Evolutionary conservation across 176 grass and related monocot species (phyloP), one percentile per base, ranked within the genome.

Genomic region (Aegilops sharonensis): DNA sequence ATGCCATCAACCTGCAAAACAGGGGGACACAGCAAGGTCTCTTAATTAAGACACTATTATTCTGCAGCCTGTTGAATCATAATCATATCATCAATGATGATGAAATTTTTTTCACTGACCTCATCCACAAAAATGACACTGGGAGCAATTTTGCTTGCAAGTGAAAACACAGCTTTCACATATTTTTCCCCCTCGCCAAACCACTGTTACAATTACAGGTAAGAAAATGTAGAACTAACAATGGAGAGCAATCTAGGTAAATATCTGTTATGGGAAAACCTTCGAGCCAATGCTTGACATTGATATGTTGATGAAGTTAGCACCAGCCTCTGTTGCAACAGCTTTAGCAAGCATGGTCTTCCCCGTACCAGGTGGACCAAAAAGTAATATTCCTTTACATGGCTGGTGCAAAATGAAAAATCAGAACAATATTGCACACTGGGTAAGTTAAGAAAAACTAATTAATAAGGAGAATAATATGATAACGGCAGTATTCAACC

Each of bases 291-390:
- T 98, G 90, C 96, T 98, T 72, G 96, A 98, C 93, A 98, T 98
- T 45, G 96, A 98, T 92, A 95, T 92, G 81, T 98, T 98, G 69
- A 98, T 98, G 85, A 98, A 98, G 72, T 98, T 98, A 69, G 96
- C 93, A 80, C 96, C 96, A 69, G 96, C 96, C 84, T 98, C 96
- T 56, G 96, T 98, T 15, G 96, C 96, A 90, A 98, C 96, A 88
- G 96, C 96, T 93, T 98, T 98, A 81, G 96, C 96, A 88, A 98
- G 96, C 96, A 98, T 98, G 40, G 96, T 98, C 88, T 98, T 98
- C 43, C 96, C 96, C 13, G 93, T 95, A 64, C 96, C 96, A 79
- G 93, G 95, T 64, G 95, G 95, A 81, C 95, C 95, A 89, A 98
- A 98, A 31, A 98, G 95, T 70, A 98, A 87, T 94, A 95, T 95